A percentile compares a stretch with the other conserved stretches of the same genome.
Evolutionary conservation across 495 filamentous ascomycete genomes (phyloP).

Genomic region (Hypomontagnella monticulosa): DNA sequence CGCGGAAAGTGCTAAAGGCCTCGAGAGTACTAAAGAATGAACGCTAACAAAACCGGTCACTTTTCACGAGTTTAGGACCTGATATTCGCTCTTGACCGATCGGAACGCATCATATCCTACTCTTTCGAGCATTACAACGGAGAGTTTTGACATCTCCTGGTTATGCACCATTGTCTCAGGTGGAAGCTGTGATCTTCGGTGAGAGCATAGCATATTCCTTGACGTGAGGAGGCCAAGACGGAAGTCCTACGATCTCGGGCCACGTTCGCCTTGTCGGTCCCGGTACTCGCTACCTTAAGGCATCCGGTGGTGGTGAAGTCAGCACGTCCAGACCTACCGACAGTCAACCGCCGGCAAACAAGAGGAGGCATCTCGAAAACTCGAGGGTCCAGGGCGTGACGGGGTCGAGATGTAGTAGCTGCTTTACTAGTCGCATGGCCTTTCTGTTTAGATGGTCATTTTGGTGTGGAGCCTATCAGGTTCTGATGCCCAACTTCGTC

Average conservation of each 20-base stretch:
- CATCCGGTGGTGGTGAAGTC: slow-evolving; percentile 18
- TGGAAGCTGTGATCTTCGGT: slow-evolving; percentile 26
- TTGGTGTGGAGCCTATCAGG: slow-evolving; percentile 16
- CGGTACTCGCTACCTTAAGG: slow-evolving; percentile 6
- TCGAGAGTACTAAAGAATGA: slow-evolving; percentile 13
- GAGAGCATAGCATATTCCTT: slow-evolving; percentile 18
- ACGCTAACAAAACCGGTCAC: slow-evolving; percentile 25
- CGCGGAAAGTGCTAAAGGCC: slow-evolving; percentile 15
- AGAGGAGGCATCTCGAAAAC: slow-evolving; percentile 7
- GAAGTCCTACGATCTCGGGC: slow-evolving; percentile 21
- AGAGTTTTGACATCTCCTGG: slow-evolving; percentile 22
- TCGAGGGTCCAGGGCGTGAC: slow-evolving; percentile 15
- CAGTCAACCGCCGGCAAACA: slow-evolving; percentile 18
- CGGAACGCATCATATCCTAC: slow-evolving; percentile 23
- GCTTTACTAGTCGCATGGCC: slow-evolving; percentile 23
- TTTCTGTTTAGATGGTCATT: slow-evolving; percentile 10
- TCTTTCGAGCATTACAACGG: slow-evolving; percentile 30
- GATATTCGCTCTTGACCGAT: slow-evolving; percentile 23
- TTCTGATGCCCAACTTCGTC: slow-evolving; percentile 25
- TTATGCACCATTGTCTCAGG: slow-evolving; percentile 19
- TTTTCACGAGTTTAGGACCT: slow-evolving; percentile 38
- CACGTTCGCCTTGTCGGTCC: slow-evolving; percentile 11
- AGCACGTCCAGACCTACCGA: slow-evolving; percentile 14
- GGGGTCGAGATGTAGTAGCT: slow-evolving; percentile 26
- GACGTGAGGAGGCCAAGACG: slow-evolving; percentile 21